phyloP scores from a whole-genome alignment of 345 rosid genomes.

The Corchorus capsularis region DNA sequence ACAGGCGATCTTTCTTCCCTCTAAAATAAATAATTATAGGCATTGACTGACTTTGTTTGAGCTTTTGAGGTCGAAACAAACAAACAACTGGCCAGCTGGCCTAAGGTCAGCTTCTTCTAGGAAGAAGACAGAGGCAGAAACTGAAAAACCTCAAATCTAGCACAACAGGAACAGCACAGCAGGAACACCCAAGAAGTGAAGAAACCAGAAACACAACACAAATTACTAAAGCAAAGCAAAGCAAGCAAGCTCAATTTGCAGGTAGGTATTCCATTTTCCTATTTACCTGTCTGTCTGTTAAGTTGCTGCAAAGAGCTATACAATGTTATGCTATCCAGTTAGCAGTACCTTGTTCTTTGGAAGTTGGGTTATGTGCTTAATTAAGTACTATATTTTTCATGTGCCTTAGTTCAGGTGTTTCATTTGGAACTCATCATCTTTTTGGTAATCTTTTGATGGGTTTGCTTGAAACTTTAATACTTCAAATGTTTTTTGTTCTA shows the following conservation, averaged over 20 bases:
- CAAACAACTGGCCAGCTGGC: background rate
- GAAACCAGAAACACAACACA: background rate
- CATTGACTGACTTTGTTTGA: background rate
- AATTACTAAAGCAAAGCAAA: background rate
- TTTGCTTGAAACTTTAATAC: background rate
- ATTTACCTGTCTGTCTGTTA: background rate
- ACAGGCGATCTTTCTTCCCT: background rate
- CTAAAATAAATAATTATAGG: too few species aligned
- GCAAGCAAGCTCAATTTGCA: background rate
- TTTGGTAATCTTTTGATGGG: background rate
- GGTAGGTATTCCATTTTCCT: conserved; percentile 2
- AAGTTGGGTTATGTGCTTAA: background rate
- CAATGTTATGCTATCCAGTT: too few species aligned
- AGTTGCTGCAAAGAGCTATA: background rate
- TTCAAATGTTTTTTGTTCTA: background rate
- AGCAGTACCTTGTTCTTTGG: too few species aligned
- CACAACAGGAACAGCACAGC: background rate
- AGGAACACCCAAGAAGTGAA: background rate
- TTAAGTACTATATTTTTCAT: background rate
- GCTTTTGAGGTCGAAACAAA: background rate
- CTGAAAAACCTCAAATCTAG: background rate
- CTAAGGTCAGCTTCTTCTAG: background rate
- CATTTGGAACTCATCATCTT: background rate
- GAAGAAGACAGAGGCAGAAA: background rate
- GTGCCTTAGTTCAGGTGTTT: background rate